Percentiles rank a stretch among this genome's conserved stretches.
Conservation (phyloP, 805 yeast genomes). For the Groenewaldozyma tartarivorans region DNA sequence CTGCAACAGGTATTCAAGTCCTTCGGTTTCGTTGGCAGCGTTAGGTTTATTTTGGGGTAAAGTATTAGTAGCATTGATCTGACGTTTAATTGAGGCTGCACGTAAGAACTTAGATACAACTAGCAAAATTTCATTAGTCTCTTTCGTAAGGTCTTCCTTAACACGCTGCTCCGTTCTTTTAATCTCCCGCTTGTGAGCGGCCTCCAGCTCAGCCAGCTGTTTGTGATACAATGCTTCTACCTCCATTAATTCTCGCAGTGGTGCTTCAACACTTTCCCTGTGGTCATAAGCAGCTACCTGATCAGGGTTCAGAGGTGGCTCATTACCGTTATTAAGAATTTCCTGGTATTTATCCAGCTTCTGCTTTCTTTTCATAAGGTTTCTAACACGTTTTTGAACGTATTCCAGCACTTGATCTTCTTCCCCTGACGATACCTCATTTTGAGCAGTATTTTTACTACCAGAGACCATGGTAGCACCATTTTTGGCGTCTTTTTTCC, state of each 20-base stretch:
- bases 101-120: conserved; percentile 24
- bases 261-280: conserved; percentile 27
- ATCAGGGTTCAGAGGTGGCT: conserved; percentile 24
- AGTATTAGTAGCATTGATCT: conserved; percentile 12
- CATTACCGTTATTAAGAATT: conserved; percentile 20
- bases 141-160: conserved; percentile 12
- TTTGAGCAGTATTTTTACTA: neutral
- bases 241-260: conserved; percentile 28
- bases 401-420: conserved; percentile 12
- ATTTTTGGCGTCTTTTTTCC: conserved; percentile 1
- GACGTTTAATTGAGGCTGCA: conserved; percentile 27
- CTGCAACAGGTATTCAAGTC: conserved; percentile 24
- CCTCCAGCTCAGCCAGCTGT: conserved; percentile 11
- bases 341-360: conserved; percentile 28
- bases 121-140: conserved; percentile 16
- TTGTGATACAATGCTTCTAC: conserved; percentile 17
- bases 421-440: neutral
- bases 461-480: neutral
- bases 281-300: conserved; percentile 26
- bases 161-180: conserved; percentile 12
- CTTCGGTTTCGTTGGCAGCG: conserved; percentile 18
- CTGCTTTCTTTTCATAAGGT: conserved; percentile 28
- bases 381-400: conserved; percentile 27
- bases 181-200: conserved; percentile 8
- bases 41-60: too few relatives aligned